Evolutionary conservation across 306 rosid species (phyloP).

Genomic region (Vigna mungo): DNA sequence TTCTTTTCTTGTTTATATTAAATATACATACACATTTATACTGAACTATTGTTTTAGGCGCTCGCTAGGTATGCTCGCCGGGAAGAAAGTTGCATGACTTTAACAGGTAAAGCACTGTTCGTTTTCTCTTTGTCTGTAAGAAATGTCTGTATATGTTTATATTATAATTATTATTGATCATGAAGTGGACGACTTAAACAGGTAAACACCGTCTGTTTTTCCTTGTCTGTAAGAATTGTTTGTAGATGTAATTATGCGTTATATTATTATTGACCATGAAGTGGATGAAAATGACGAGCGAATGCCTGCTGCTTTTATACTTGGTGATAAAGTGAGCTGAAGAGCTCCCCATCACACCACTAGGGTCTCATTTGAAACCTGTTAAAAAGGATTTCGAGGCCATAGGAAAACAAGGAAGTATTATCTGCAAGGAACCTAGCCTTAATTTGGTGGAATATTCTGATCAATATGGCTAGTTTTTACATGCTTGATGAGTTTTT

Average conservation of each 20-base stretch:
- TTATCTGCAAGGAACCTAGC: conserved; percentile 35
- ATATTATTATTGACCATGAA: conserved; percentile 15
- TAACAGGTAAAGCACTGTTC: conserved; percentile 66
- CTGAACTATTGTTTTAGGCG: conserved; percentile 62
- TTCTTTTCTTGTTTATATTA: conserved; percentile 15
- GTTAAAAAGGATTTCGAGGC: conserved; percentile 25
- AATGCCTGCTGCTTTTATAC: conserved; percentile 28
- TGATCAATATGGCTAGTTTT: conserved; percentile 23
- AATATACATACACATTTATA: neutral
- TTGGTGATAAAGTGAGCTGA: conserved; percentile 24
- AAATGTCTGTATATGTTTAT: neutral
- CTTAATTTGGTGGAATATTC: conserved; percentile 9
- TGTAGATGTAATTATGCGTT: neutral
- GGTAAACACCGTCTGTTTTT: conserved; percentile 53
- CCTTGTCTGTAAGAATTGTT: conserved; percentile 19
- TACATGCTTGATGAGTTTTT: neutral
- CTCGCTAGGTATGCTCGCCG: conserved; percentile 85
- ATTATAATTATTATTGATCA: conserved; percentile 4
- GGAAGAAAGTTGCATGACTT: conserved; percentile 81
- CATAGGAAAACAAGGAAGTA: conserved; percentile 42
- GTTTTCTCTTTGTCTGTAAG: neutral
- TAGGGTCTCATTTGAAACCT: conserved; percentile 18
- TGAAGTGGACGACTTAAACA: conserved; percentile 56
- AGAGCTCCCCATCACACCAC: conserved; percentile 19
- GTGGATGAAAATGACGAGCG: conserved; percentile 5